phyloP scores from a whole-genome alignment of 1,284 basidiomycete species.

The Pulveroboletus sp. region DNA sequence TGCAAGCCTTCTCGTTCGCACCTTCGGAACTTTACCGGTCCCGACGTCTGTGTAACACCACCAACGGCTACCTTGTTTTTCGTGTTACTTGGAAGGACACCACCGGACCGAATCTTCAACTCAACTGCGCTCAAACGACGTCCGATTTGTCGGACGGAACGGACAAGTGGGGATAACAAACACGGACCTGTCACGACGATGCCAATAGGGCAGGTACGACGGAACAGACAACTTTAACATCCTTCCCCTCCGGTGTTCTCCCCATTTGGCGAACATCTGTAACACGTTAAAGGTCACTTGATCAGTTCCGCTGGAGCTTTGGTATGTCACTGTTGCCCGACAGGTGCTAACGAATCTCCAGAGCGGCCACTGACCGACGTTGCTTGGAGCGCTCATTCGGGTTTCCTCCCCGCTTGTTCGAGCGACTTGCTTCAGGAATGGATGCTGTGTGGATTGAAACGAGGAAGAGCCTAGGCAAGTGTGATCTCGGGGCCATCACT shows the following conservation, averaged over 20 bases:
- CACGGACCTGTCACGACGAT: neutral
- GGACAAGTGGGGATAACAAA: neutral
- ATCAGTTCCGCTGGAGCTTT: no score
- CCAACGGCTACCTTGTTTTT: neutral
- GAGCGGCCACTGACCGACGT: no score
- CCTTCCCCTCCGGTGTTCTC: neutral
- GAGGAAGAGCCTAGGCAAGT: no score
- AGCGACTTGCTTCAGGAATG: no score
- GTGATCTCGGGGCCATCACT: no score
- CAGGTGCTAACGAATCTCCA: no score
- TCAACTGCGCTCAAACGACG: slow-evolving; percentile 7
- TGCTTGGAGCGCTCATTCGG: no score
- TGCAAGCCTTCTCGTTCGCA: neutral
- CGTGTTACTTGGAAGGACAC: neutral
- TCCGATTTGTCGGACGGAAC: slow-evolving; percentile 1
- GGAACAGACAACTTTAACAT: neutral
- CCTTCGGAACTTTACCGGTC: neutral
- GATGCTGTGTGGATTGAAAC: no score
- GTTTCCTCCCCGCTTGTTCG: no score
- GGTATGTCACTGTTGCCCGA: no score
- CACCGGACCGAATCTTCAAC: neutral
- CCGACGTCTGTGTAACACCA: neutral
- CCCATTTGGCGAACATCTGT: no score
- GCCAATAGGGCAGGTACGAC: neutral
- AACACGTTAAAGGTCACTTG: no score